phyloP scores from a whole-genome alignment of 306 rosid species.

The Lablab purpureus region DNA sequence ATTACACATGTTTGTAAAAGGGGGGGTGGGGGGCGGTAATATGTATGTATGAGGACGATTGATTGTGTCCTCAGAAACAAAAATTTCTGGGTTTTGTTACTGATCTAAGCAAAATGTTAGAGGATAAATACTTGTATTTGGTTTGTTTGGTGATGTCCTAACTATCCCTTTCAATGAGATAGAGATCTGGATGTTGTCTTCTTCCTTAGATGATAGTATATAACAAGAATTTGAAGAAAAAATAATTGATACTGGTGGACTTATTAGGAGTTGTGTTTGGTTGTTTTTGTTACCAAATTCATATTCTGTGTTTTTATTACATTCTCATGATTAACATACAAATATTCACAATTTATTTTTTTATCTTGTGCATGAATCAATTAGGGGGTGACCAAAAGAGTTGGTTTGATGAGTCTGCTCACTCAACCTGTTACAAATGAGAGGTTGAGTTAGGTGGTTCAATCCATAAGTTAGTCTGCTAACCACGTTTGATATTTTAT shows the following conservation, averaged over 20 bases:
- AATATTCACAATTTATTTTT: no score
- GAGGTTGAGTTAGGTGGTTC: no score
- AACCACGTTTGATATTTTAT: no score
- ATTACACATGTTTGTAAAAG: slow-evolving; percentile 50
- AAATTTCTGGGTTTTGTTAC: slow-evolving; percentile 19
- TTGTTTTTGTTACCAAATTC: not conserved
- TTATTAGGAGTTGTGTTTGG: not conserved
- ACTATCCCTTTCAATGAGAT: not conserved
- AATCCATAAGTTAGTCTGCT: no score
- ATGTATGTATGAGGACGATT: slow-evolving; percentile 52
- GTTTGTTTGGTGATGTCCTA: slow-evolving; percentile 1
- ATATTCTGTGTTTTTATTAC: not conserved
- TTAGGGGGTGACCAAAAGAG: no score
- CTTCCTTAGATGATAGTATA: not conserved
- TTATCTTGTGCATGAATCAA: no score
- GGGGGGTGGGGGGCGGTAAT: not conserved
- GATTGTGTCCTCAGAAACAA: slow-evolving; percentile 35
- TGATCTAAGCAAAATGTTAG: slow-evolving; percentile 25
- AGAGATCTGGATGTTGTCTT: not conserved
- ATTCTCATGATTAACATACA: not conserved
- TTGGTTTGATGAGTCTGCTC: no score
- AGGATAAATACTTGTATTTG: slow-evolving; percentile 1
- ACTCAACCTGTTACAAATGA: no score
- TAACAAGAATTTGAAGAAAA: slow-evolving; percentile 1
- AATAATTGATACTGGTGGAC: not conserved